Evolutionary conservation across 352 stramenopile species (phyloP).

Genomic region (Globisporangium barbulae): DNA sequence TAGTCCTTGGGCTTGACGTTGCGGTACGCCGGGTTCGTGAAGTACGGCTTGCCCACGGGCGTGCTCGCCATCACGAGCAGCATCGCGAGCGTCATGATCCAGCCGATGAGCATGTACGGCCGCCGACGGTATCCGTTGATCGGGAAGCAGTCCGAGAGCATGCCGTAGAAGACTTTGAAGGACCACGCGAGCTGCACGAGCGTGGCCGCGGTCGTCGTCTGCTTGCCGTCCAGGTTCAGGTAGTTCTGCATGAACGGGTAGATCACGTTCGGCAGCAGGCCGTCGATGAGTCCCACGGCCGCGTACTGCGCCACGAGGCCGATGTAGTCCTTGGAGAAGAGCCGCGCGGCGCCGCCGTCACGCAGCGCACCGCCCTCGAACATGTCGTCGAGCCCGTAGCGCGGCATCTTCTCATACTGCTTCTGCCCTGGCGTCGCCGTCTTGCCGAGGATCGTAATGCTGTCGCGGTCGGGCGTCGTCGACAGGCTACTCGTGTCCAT

Average conservation of each 20-base stretch:
- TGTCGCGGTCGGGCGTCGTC: constrained; percentile 17
- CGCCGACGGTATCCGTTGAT: constrained; percentile 47
- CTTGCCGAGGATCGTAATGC: constrained; percentile 17
- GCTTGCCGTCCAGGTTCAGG: constrained; percentile 32
- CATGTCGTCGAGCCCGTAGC: constrained; percentile 14
- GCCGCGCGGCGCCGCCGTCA: constrained; percentile 11
- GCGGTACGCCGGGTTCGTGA: constrained; percentile 24
- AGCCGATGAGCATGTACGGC: constrained; percentile 55
- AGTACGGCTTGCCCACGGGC: constrained; percentile 43
- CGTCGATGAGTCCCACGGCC: constrained; percentile 22
- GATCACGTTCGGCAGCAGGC: constrained; percentile 17
- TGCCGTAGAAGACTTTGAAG: constrained; percentile 59
- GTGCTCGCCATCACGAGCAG: constrained; percentile 40
- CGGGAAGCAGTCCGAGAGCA: constrained; percentile 53
- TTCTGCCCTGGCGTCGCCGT: constrained; percentile 9
- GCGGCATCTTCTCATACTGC: constrained; percentile 12
- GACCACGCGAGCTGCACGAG: constrained; percentile 43
- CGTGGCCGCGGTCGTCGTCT: constrained; percentile 33
- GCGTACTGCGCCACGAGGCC: constrained; percentile 23
- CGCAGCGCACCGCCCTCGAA: constrained; percentile 27
- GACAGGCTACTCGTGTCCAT: constrained; percentile 7
- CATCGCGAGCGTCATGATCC: constrained; percentile 36
- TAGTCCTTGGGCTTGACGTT: constrained; percentile 26
- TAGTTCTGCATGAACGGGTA: constrained; percentile 37
- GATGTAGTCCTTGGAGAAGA: constrained; percentile 22